These are phyloP conservation scores for Danielozyma ontarioensis DNA, from an alignment of 805 yeast genomes.

Conservation along the genomic window DNA sequence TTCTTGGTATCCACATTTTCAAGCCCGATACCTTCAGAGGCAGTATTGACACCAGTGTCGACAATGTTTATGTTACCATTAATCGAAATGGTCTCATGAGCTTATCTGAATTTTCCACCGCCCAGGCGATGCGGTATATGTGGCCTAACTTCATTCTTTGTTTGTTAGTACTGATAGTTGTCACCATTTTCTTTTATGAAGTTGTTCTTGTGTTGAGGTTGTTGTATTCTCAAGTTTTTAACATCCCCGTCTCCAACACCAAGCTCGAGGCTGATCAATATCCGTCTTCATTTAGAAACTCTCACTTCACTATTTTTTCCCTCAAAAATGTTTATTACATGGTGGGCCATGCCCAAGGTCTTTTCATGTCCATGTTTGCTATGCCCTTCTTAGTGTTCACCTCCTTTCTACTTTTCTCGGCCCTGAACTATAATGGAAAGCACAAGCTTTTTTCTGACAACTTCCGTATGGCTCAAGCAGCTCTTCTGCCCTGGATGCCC, in stretches of 20 bases:
- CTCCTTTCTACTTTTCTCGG: conserved; percentile 22
- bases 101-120: conserved; percentile 26
- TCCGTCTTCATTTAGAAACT: too few species aligned
- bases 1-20: conserved; percentile 33
- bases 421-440: conserved; percentile 10
- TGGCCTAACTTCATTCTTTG: conserved; percentile 44
- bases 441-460: conserved; percentile 9
- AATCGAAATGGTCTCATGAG: conserved; percentile 37
- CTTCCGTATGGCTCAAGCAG: conserved; percentile 11
- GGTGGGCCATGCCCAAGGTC: conserved; percentile 28
- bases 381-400: conserved; percentile 42
- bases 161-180: conserved; percentile 20
- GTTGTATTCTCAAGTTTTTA: too few species aligned
- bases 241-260: too few species aligned
- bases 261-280: too few species aligned
- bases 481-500: conserved; percentile 20
- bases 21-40: conserved; percentile 7
- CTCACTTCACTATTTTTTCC: background rate
- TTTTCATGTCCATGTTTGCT: conserved; percentile 31
- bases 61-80: conserved; percentile 39
- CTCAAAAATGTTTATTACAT: conserved; percentile 17
- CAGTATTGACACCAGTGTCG: conserved; percentile 8
- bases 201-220: conserved; percentile 15
- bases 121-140: conserved; percentile 16
- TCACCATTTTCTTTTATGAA: conserved; percentile 18